phyloP scores from a whole-genome alignment of 805 yeast species.

The Millerago galiae region DNA sequence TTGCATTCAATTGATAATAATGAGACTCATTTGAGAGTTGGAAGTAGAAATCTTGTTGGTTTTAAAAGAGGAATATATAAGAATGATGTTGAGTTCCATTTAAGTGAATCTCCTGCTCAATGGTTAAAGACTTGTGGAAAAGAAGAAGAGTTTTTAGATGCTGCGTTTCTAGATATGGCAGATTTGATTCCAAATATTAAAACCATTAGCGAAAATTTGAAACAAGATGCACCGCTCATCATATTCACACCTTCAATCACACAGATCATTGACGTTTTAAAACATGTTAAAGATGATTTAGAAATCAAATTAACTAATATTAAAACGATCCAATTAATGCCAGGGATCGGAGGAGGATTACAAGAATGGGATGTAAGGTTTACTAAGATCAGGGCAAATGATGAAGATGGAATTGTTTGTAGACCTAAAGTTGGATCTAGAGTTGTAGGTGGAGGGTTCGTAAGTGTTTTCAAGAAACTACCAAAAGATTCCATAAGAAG shows the following conservation, averaged over 20 bases:
- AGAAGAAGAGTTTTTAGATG: constrained; percentile 30
- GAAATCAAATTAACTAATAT: constrained; percentile 30
- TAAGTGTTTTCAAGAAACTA: constrained; percentile 35
- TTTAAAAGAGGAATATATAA: constrained; percentile 38
- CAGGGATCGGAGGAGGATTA: constrained; percentile 46
- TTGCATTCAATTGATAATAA: constrained; percentile 40
- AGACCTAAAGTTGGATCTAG: constrained; percentile 44
- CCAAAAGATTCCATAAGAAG: constrained; percentile 15
- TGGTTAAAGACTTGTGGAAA: constrained; percentile 31
- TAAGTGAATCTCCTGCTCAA: constrained; percentile 32
- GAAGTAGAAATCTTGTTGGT: constrained; percentile 31
- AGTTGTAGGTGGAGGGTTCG: constrained; percentile 46
- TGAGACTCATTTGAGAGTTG: constrained; percentile 34
- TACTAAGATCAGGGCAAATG: constrained; percentile 33
- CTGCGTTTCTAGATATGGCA: constrained; percentile 43
- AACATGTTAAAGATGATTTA: constrained; percentile 24
- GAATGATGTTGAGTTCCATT: constrained; percentile 40
- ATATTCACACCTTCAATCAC: constrained; percentile 44
- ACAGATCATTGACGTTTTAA: constrained; percentile 37
- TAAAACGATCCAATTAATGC: constrained; percentile 35
- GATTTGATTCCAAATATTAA: constrained; percentile 31
- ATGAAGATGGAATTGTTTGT: constrained; percentile 36
- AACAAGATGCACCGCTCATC: constrained; percentile 36
- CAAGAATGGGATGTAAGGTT: constrained; percentile 45
- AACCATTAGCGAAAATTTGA: constrained; percentile 28